phyloP scores from a whole-genome alignment of 2,329 filamentous ascomycete genomes.

The Onygenales sp. region DNA sequence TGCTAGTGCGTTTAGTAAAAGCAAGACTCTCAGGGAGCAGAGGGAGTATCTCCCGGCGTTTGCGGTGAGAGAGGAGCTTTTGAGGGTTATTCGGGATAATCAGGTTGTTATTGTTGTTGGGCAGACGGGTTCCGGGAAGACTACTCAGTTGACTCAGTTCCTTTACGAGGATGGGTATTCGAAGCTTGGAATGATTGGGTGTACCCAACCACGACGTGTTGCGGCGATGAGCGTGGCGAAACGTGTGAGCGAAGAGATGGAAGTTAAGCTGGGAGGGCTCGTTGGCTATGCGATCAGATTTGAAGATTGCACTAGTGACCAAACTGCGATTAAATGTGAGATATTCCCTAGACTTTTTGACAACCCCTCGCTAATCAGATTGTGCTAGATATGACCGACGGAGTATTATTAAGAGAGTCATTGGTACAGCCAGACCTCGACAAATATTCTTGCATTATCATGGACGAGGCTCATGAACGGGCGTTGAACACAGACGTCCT shows the following conservation, averaged over 20 bases:
- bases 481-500: constrained; percentile 94
- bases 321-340: constrained; percentile 81
- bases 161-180: constrained; percentile 92
- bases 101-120: constrained; percentile 96
- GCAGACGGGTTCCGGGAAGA: constrained; percentile 95
- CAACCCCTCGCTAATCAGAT: constrained; percentile 8
- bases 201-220: constrained; percentile 90
- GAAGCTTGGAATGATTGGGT: constrained; percentile 80
- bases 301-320: constrained; percentile 92
- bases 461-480: constrained; percentile 98
- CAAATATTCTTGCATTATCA: constrained; percentile 96
- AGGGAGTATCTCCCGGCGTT: constrained; percentile 91
- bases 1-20: constrained; percentile 86
- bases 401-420: constrained; percentile 85
- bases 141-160: constrained; percentile 94
- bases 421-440: constrained; percentile 87
- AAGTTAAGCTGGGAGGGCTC: constrained; percentile 73
- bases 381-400: constrained; percentile 80
- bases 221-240: constrained; percentile 99
- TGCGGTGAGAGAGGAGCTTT: constrained; percentile 84
- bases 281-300: constrained; percentile 98
- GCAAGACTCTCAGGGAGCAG: constrained; percentile 82
- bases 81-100: constrained; percentile 89
- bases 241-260: constrained; percentile 97
- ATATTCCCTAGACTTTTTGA: constrained; percentile 3